Percentiles rank a stretch among this genome's conserved stretches.
phyloP scores from a whole-genome alignment of 768 basidiomycete genomes.

The Rhodotorula babjevae region DNA sequence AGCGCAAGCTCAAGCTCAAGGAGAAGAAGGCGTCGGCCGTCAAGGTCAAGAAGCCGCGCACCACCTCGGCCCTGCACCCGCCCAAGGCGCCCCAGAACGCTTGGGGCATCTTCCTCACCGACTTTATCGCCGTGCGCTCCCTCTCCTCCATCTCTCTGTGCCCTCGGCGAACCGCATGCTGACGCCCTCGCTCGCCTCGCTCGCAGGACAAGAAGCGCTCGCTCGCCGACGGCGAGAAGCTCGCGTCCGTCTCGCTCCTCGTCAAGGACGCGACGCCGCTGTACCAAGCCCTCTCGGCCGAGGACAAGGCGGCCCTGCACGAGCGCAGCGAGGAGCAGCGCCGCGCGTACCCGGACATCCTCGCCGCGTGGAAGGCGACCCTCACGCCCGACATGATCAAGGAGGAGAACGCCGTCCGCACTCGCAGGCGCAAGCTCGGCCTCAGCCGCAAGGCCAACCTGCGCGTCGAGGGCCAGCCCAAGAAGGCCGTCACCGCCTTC shows the following conservation, averaged over 20 bases:
- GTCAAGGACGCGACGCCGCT: slow-evolving; percentile 7
- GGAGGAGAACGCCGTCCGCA: slow-evolving; percentile 33
- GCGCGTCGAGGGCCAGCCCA: slow-evolving; percentile 26
- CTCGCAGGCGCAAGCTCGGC: slow-evolving; percentile 13
- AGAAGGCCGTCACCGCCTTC: slow-evolving; percentile 20
- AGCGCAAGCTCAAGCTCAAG: not conserved
- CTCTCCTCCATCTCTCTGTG: not conserved
- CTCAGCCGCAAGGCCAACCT: slow-evolving; percentile 11
- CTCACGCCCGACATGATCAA: slow-evolving; percentile 37
- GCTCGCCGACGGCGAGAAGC: slow-evolving; percentile 7
- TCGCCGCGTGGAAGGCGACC: slow-evolving; percentile 28
- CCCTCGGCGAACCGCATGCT: fast-evolving
- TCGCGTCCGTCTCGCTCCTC: not conserved
- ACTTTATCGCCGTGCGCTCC: slow-evolving; percentile 22
- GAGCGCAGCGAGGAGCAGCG: slow-evolving; percentile 6
- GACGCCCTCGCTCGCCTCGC: not conserved
- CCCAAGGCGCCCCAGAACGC: slow-evolving; percentile 24
- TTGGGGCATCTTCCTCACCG: slow-evolving; percentile 30
- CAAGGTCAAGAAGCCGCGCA: not conserved
- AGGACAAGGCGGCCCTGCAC: slow-evolving; percentile 8
- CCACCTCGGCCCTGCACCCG: slow-evolving; percentile 14
- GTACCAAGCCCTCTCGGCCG: slow-evolving; percentile 15
- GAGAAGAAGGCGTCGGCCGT: not conserved
- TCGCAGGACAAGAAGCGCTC: slow-evolving; percentile 12
- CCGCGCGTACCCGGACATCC: slow-evolving; percentile 27